Conservation (phyloP, 805 yeast species). For the Teunomyces tritomae region DNA sequence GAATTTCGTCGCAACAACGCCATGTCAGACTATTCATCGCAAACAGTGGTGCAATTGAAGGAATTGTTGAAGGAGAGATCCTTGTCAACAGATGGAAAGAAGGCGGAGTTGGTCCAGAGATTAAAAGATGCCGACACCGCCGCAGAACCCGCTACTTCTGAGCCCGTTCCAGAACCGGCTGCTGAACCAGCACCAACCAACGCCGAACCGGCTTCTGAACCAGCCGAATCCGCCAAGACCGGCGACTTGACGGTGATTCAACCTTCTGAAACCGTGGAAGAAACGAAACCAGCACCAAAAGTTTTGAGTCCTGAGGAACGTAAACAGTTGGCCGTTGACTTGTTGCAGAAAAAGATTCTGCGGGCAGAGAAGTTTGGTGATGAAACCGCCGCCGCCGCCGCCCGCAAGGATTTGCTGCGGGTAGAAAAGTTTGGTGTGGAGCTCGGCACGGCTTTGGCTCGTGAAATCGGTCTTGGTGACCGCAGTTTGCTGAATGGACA, state of each 20-base stretch:
- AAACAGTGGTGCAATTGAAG: slow-evolving; percentile 81
- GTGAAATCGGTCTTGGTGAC: slow-evolving; percentile 59
- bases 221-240: slow-evolving; percentile 11
- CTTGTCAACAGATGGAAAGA: slow-evolving; percentile 71
- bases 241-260: slow-evolving; percentile 14
- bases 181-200: slow-evolving; percentile 9
- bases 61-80: slow-evolving; percentile 68
- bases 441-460: slow-evolving; percentile 60
- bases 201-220: slow-evolving; percentile 11
- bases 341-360: slow-evolving; percentile 61
- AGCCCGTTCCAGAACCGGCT: slow-evolving; percentile 11
- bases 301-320: slow-evolving; percentile 64
- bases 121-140: slow-evolving; percentile 43
- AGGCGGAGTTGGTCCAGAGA: slow-evolving; percentile 70
- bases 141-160: slow-evolving; percentile 7
- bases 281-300: slow-evolving; percentile 35
- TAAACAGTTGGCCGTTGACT: slow-evolving; percentile 63
- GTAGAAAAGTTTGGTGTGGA: slow-evolving; percentile 85
- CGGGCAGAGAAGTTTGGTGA: slow-evolving; percentile 80
- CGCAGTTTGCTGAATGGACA: slow-evolving; percentile 26
- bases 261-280: slow-evolving; percentile 13
- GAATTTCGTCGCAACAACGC: background rate
- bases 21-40: slow-evolving; percentile 58
- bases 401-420: slow-evolving; percentile 63
- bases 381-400: slow-evolving; percentile 51